A percentile compares a stretch with the other conserved stretches of the same genome.
Evolutionary conservation across 306 rosid species (phyloP).

Genomic region (Inga oerstediana): DNA sequence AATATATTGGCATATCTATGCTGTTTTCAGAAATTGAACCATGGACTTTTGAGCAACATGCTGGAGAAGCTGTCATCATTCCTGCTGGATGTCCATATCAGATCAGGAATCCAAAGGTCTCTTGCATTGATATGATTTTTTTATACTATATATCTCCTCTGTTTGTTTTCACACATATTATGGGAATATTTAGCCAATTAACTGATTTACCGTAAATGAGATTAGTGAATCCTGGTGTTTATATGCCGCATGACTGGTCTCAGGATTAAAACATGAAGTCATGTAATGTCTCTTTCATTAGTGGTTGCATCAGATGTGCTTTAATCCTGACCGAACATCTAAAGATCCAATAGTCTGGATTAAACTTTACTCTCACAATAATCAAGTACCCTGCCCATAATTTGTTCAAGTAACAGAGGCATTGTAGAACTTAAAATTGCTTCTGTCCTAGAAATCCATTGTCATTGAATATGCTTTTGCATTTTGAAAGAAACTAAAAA

Average conservation of each 20-base stretch:
- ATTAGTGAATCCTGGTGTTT: neutral
- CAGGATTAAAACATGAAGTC: neutral
- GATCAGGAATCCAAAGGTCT: constrained; percentile 86
- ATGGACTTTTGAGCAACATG: constrained; percentile 88
- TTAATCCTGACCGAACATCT: neutral
- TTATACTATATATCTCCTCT: constrained; percentile 13
- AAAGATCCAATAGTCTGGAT: neutral
- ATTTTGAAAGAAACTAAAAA: neutral
- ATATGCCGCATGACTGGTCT: neutral
- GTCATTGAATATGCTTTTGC: neutral
- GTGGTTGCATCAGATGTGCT: neutral
- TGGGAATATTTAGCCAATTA: neutral
- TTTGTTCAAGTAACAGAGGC: neutral
- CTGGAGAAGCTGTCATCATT: constrained; percentile 95
- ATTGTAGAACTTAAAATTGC: constrained; percentile 8
- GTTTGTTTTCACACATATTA: neutral
- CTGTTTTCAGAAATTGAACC: constrained; percentile 86
- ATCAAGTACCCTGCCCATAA: neutral
- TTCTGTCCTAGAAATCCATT: constrained; percentile 9
- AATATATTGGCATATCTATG: constrained; percentile 14
- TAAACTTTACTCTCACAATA: neutral
- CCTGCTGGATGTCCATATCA: constrained; percentile 99
- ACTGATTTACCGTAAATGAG: neutral
- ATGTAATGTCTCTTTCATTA: neutral
- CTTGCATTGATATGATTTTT: constrained; percentile 21